Percentiles rank a stretch among this genome's conserved stretches.
phyloP scores from a whole-genome alignment of 345 rosid species.

The Nephelium lappaceum region DNA sequence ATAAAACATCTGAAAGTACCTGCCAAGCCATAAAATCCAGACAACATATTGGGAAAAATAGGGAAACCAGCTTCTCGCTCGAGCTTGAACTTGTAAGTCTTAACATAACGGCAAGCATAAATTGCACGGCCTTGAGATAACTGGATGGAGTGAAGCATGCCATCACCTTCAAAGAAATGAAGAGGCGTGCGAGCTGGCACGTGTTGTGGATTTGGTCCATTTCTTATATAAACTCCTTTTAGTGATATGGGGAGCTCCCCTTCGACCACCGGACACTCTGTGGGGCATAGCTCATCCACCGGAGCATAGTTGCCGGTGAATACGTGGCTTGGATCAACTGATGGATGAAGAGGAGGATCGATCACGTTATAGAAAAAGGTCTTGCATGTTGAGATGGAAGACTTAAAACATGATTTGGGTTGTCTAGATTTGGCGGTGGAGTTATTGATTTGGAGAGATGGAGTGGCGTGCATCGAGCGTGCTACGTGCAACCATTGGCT shows the following conservation, averaged over 20 bases:
- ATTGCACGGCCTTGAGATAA: too few relatives aligned
- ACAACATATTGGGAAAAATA: conserved; percentile 19
- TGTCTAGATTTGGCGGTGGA: not conserved
- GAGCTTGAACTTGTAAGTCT: conserved; percentile 27
- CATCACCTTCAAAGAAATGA: too few relatives aligned
- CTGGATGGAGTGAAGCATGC: too few relatives aligned
- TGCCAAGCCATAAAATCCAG: not conserved
- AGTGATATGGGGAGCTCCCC: too few relatives aligned
- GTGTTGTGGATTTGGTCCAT: too few relatives aligned
- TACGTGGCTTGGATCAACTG: conserved; percentile 21
- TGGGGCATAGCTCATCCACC: too few relatives aligned
- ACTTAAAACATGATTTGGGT: not conserved
- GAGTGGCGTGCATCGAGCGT: too few relatives aligned
- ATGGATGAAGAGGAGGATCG: conserved; percentile 21
- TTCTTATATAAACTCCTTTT: too few relatives aligned
- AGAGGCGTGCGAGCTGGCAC: too few relatives aligned
- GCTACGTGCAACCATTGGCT: too few relatives aligned
- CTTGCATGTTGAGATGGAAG: not conserved
- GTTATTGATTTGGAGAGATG: not conserved
- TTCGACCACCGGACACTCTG: too few relatives aligned
- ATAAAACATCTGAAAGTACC: not conserved
- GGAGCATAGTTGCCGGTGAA: conserved; percentile 11
- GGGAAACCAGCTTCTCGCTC: conserved; percentile 22
- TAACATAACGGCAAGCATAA: not conserved
- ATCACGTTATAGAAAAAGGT: not conserved